Base-by-base conservation (phyloP, 2,329 filamentous ascomycete genomes). In the Penicillium sp. region DNA sequence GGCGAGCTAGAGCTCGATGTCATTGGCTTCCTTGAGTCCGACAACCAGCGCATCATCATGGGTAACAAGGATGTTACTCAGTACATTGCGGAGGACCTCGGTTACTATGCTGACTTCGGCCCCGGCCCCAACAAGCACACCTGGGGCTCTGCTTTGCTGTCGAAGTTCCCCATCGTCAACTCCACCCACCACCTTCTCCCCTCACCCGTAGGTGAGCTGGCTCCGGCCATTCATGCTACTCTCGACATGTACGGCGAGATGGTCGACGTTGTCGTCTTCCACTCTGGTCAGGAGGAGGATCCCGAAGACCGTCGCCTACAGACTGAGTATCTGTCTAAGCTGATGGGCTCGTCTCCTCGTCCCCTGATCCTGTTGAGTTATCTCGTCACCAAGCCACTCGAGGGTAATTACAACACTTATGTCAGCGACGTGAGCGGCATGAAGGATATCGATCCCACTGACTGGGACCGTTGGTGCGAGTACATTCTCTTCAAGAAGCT, bases 391-490 rank as follows among this genome's bases (percentile, higher is more conserved):
- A 91, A 90, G 75, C 95, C 95, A 0, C 83, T 89, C 6, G 81
- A 96, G 79, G 95, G 95, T 61, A 99, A 99, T 74, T 99, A 99
- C 81, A 94, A 98, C 74, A 96, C 88, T 0, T 98, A 96, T 69
- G 95, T 98, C 24, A 91, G 91, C 57, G 84, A 92, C 54, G 81
- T 81, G 58, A 96, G 90, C 59, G 91, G 92, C 10, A 99, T 99
- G 95, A 88, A 91, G 70, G 95, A 99, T 71, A 95, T 99, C 51
- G 95, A 99, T 71, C 85, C 88, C 0, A 88, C 83, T 3, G 95
- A 99, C 74, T 96, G 92, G 92, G 95, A 99, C 75, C 83, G 95
- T 56, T 99, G 95, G 95, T 99, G 95, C 80, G 94, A 99, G 80
- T 99, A 99, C 77, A 97, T 99, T 65, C 80, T 99, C 27, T 99